Base-by-base conservation (phyloP, 2,329 filamentous ascomycete genomes). In the Fusarium lateritium region DNA sequence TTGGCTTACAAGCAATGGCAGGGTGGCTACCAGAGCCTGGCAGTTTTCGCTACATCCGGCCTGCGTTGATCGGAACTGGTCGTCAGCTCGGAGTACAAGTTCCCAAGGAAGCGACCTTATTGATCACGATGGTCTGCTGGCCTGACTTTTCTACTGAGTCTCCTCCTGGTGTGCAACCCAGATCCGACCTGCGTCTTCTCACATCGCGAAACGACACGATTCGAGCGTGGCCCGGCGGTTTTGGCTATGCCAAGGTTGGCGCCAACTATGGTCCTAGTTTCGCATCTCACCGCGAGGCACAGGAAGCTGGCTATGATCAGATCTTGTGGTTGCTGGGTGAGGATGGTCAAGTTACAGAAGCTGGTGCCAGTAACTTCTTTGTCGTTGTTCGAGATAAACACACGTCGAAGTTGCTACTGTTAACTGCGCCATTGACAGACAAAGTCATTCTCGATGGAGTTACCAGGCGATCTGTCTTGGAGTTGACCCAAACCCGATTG, bases 321-420 rank as follows among this genome's bases (percentile, higher is more conserved):
- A 52, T 57, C 0, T 2, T 57, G 2, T 57, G 55, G 55, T 2
- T 56, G 1, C 2, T 57, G 0, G 49, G 55, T 0, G n/a, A 36
- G 0, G 17, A 57, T 1, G n/a, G n/a, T 0, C 47, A 14, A 2
- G 55, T 57, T 0, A 57, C 55, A 0, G 38, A 57, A 10, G 55
- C 55, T 6, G 49, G 49, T 3, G 55, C 49, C 3, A 57, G 55
- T 8, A 57, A 55, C 14, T 55, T 57, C 15, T 55, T 57, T 1
- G 55, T 24, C 2, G 14, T 57, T 3, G 15, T 57, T 5, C 15
- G 19, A 13, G 55, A n/a, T 17, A 24, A 39, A 7, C 5, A 31
- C 8, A 34, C 19, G 1, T 42, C 13, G 0, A 53, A 53, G 15
- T 7, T 14, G 1, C 15, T 33, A 6, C 6, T 53, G 7, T 19